Percentiles rank a stretch among this genome's conserved stretches.
These are phyloP conservation scores for Sporothrix curviconia DNA, from an alignment of 2,329 filamentous ascomycete species.

Conservation along the genomic window DNA sequence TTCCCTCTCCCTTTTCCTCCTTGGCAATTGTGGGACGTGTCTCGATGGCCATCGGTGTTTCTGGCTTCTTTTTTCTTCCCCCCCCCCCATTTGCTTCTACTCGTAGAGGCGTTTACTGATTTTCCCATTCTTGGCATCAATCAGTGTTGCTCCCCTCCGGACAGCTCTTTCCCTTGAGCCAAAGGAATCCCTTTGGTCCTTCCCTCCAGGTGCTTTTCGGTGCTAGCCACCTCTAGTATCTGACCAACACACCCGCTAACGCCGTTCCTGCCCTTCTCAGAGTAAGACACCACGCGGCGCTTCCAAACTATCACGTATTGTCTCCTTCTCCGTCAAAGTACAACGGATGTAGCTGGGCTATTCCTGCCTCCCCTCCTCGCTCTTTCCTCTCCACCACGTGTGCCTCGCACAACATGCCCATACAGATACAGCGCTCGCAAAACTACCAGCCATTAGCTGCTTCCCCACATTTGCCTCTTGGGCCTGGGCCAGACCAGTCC, in stretches of 20 bases:
- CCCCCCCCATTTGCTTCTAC: too few species aligned
- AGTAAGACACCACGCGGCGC: too few species aligned
- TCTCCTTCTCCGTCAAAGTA: background rate
- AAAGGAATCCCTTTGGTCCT: too few species aligned
- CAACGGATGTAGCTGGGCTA: background rate
- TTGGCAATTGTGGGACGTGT: background rate
- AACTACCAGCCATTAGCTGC: background rate
- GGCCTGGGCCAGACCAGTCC: constrained; percentile 6
- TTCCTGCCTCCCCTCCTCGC: background rate
- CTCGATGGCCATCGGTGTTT: too few species aligned
- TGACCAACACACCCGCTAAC: background rate
- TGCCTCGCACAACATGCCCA: too few species aligned
- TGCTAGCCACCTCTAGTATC: background rate
- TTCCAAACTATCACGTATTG: background rate
- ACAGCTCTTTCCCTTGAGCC: too few species aligned
- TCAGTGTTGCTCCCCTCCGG: background rate
- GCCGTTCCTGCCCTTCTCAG: background rate
- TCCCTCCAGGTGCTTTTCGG: background rate
- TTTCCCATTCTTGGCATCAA: too few species aligned
- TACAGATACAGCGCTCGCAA: too few species aligned
- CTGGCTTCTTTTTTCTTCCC: background rate
- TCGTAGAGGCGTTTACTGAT: background rate
- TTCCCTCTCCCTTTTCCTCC: background rate
- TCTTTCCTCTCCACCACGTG: constrained; percentile 2
- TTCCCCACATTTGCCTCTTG: constrained; percentile 1